Evolutionary conservation across 371 early-diverging fungal genomes (phyloP).

Genomic region (Fennellomyces sp.): DNA sequence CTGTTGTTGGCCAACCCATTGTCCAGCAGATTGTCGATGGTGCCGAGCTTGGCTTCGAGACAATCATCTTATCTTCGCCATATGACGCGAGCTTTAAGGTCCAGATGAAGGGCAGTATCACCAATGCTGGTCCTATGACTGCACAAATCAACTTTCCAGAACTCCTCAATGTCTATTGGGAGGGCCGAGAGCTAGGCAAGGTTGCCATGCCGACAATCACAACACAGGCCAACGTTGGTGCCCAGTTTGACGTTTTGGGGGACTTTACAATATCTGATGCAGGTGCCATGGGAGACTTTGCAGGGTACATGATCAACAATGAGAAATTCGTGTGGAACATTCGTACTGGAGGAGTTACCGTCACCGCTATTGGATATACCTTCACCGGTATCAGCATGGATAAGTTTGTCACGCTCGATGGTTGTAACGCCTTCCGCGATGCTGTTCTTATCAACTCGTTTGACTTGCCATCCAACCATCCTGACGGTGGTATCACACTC

Average conservation of each 20-base stretch:
- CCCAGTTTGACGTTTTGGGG: slow-evolving; percentile 44
- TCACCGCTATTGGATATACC: slow-evolving; percentile 57
- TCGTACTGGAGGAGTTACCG: slow-evolving; percentile 45
- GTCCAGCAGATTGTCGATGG: slow-evolving; percentile 53
- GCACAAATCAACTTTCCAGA: slow-evolving; percentile 60
- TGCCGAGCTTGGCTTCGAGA: slow-evolving; percentile 45
- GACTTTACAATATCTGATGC: slow-evolving; percentile 47
- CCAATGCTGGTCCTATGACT: slow-evolving; percentile 58
- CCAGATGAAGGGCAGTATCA: slow-evolving; percentile 49
- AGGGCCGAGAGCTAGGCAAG: slow-evolving; percentile 40
- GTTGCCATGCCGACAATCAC: slow-evolving; percentile 52
- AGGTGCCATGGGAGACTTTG: slow-evolving; percentile 50
- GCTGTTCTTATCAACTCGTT: too few species aligned
- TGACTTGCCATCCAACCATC: too few species aligned
- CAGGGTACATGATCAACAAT: slow-evolving; percentile 57
- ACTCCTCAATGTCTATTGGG: slow-evolving; percentile 56
- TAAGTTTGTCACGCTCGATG: too few species aligned
- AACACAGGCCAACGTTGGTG: slow-evolving; percentile 44
- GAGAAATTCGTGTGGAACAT: slow-evolving; percentile 61
- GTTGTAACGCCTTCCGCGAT: too few species aligned
- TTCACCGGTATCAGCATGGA: slow-evolving; percentile 62
- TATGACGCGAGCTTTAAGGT: slow-evolving; percentile 48
- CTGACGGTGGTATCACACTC: slow-evolving; percentile 60
- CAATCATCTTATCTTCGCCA: slow-evolving; percentile 46
- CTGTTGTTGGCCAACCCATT: slow-evolving; percentile 57